A percentile compares a stretch with the other conserved stretches of the same genome.
Conservation (phyloP, 208 protist genomes). For the Leishmania lainsoni region DNA sequence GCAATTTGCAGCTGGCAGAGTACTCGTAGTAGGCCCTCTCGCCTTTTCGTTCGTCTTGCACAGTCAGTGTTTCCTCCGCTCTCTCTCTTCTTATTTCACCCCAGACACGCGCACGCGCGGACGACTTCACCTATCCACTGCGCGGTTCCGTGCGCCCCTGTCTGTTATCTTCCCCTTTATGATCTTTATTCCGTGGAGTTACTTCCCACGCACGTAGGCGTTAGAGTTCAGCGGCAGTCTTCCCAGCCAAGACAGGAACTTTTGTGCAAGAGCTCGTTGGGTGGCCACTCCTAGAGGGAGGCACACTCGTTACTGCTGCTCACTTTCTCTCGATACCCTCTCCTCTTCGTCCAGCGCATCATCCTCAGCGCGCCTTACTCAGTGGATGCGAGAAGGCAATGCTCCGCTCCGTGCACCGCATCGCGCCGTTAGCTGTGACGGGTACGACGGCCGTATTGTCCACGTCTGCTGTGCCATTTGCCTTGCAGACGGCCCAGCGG, state of each 20-base stretch:
- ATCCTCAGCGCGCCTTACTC: background rate
- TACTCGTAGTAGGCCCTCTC: background rate
- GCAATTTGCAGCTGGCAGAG: background rate
- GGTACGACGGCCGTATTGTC: conserved; percentile 5
- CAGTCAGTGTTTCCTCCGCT: background rate
- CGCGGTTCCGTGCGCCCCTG: too few relatives aligned
- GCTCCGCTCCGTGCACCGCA: conserved; percentile 29
- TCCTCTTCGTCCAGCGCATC: background rate
- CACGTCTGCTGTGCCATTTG: conserved; percentile 7
- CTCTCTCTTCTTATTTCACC: background rate
- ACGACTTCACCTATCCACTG: too few relatives aligned
- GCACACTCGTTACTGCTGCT: background rate
- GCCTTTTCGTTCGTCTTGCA: background rate
- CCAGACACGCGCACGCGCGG: background rate
- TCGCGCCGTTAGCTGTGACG: conserved; percentile 15
- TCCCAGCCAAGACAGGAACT: too few relatives aligned
- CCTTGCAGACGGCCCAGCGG: conserved; percentile 35
- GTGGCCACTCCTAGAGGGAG: background rate
- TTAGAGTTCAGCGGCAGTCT: too few relatives aligned
- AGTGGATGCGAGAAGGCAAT: background rate
- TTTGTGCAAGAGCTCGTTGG: background rate
- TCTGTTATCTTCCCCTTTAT: too few relatives aligned
- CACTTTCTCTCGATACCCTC: background rate
- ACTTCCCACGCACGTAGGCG: too few relatives aligned
- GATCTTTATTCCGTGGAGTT: too few relatives aligned